Evolutionary conservation across 805 yeast genomes (phyloP), one percentile per base, ranked within the genome.

Genomic region (Yarrowia sp.): DNA sequence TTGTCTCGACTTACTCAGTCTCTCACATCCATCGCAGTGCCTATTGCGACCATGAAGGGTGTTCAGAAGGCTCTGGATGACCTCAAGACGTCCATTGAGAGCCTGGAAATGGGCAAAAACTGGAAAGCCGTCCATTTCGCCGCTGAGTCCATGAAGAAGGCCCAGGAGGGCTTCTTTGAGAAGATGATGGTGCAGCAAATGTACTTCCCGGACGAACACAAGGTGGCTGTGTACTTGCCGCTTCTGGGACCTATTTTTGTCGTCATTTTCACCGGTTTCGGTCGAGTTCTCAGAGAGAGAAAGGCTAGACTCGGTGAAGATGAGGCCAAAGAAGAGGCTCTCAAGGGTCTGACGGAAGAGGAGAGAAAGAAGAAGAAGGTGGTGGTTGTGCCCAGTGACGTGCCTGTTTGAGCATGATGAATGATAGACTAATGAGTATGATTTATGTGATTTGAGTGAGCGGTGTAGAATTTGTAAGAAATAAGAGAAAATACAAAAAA

Each of bases 141-240:
- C 0, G 81, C 87, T 13, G 70, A 73, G n/a, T 90, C 96, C 0
- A 78, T 86, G 47, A 71, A 77, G 13, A 76, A 81, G 51, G 88
- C 97, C 0, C 86, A 83, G 67, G 79, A 79, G 51, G 98, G 98
- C 0, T 93, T 93, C 71, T 93, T 93, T 74, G 96, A 93, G 70
- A 89, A 90, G 70, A 92, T 88, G 74, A 93, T 95, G 97, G 90
- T 95, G 33, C 96, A 91, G 71, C 98, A 93, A 73, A 90, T 88
- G 65, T 92, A 89, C 74, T 91, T 92, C 79, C 98, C 99, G 0
- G 93, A 89, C 68, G 98, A 93, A 74, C 99, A 93, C 73, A 92
- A 90, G 74, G 80, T 95, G 71, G 98, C 99, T 0, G 96, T 95
- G 1, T 95, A 92, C 69, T 79, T 91, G 72, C 99, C 99, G 0